Evolutionary conservation across 768 basidiomycete species (phyloP).

Genomic region (Termitomyces titanicus): DNA sequence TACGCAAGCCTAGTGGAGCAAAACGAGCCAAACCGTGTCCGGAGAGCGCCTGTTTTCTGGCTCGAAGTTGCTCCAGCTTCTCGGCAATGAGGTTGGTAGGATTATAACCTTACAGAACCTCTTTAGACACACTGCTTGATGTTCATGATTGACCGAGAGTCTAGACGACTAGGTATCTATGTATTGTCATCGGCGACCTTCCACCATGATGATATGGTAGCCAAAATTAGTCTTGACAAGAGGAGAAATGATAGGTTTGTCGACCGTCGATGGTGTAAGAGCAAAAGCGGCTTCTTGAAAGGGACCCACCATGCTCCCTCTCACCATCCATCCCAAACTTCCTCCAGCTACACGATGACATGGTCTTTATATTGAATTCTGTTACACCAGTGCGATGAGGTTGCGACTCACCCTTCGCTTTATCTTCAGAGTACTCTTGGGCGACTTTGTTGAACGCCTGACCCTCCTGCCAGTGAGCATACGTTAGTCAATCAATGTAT

Average conservation of each 20-base stretch:
- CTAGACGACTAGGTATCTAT: not conserved
- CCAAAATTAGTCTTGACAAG: slow-evolving; percentile 83
- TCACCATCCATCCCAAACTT: slow-evolving; percentile 81
- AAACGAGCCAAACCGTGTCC: no score
- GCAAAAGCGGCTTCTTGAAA: slow-evolving; percentile 91
- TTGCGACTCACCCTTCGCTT: slow-evolving; percentile 65
- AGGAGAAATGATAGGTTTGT: slow-evolving; percentile 68
- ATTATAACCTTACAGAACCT: no score
- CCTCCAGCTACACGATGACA: slow-evolving; percentile 73
- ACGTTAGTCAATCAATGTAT: not conserved
- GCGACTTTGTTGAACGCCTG: slow-evolving; percentile 86
- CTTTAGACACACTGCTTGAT: no score
- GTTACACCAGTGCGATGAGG: not conserved
- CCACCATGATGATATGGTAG: slow-evolving; percentile 91
- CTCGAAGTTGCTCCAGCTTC: no score
- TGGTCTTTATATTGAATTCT: not conserved
- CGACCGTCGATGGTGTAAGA: slow-evolving; percentile 72
- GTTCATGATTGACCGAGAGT: not conserved
- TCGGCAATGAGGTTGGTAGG: no score
- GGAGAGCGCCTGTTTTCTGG: no score
- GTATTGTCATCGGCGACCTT: slow-evolving; percentile 59
- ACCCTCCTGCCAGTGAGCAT: slow-evolving; percentile 57
- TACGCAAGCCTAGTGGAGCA: no score
- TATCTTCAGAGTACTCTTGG: slow-evolving; percentile 88
- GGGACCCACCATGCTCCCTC: slow-evolving; percentile 85